Evolutionary conservation across 169 alveolate species (phyloP), one percentile per base, ranked within the genome.

Genomic region (Plasmodium billcollinsi): DNA sequence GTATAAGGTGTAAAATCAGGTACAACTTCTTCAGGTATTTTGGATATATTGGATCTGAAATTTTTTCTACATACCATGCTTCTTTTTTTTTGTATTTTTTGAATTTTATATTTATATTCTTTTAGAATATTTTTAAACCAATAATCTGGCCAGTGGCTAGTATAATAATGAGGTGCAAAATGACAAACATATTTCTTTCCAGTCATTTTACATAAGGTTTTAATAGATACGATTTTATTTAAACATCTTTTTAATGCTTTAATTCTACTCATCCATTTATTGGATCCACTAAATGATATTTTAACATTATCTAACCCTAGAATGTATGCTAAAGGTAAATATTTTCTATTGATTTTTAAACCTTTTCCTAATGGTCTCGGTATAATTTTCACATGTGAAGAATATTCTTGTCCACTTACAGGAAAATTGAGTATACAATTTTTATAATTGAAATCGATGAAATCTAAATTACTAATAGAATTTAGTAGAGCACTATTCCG

Each of bases 81-180:
- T 88, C 91, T 88, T 74, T 88, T 54, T 73, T 88, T 91, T 71
- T 92, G 91, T 6, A 94, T 74, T 67, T 43, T 73, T 69, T 73
- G 88, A 21, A 92, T 85, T 78, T 86, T 92, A 54, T 74, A 49
- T 91, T 88, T 43, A 88, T 94, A 94, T 70, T 94, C 96, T 78
- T 94, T 93, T 47, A 92, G 70, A n/a, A 94, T 65, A 6, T 94
- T 94, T 43, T 89, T 93, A 89, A 94, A 94, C 96, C 96, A 94
- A 14, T 74, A 83, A 72, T 94, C 96, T 9, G 96, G 95, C 96
- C 96, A 94, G 75, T 94, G 96, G 9, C 94, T 90, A 1, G 96
- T 94, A 73, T 93, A 92, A 76, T 94, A 94, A 15, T 95, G 95
- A 2, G 96, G 96, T 45, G 89, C 88, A 43, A 78, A 88, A 63